Evolutionary conservation across 768 basidiomycete species (phyloP), one percentile per base, ranked within the genome.

Genomic region (Sutorius australiensis): DNA sequence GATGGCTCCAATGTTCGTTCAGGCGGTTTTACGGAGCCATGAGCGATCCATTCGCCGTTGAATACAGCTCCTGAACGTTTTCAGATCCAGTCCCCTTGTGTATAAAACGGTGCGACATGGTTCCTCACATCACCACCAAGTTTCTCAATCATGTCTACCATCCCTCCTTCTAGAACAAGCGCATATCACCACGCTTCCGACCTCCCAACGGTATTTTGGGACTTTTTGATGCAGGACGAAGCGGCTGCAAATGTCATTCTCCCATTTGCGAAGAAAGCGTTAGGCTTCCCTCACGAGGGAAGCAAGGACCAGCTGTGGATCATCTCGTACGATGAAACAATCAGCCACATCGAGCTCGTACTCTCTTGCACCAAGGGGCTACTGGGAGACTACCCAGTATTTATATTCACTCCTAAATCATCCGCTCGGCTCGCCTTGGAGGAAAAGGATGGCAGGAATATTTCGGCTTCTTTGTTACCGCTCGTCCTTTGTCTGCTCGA

Each of bases 381-480:
- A 17, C 69, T 85, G 46, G 86, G 80, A 1, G 62, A 72, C 43
- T 86, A 89, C 57, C 89, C 89, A 3, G 59, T 86, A 8, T 90
- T 90, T 70, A 72, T 90, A 28, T 79, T 75, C 61, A 78, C 73
- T 24, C 72, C 73, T 32, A 74, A 74, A 54, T 76, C 72, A 0
- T 72, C 61, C 61, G 65, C 69, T 14, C 53, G 56, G 6, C 73
- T 87, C 30, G 57, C 47, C 5, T 46, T 38, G 39, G 56, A 58
- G 8, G 61, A 55, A 34, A 19, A 31, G 0, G 11, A 34, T 6
- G 66, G 43, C 40, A 60, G n/a, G 1, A 67, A 69, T 36, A 63
- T 81, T 13, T 50, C 60, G 2, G 72, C 71, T 6, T 73, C 78
- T 11, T 64, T 91, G 28, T 40, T 53, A 2, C 53, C 62, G 13